phyloP scores from a whole-genome alignment of 306 rosid species.

The Cicer arietinum region DNA sequence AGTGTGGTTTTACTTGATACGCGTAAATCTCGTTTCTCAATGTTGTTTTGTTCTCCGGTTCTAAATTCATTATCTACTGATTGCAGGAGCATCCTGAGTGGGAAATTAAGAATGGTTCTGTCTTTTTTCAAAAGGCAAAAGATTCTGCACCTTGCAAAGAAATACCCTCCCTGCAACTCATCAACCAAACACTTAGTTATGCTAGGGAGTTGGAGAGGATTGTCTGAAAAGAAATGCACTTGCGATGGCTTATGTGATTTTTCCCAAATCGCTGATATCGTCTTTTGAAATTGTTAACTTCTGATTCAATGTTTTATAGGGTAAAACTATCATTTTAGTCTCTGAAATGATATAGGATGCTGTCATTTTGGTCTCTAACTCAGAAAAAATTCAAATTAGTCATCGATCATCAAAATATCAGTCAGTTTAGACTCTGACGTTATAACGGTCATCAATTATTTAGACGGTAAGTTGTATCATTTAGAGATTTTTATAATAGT shows the following conservation, averaged over 20 bases:
- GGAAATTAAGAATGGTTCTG: conserved; percentile 72
- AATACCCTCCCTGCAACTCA: conserved; percentile 93
- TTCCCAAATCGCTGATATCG: conserved; percentile 31
- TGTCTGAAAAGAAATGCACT: conserved; percentile 55
- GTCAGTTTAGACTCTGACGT: too few relatives aligned
- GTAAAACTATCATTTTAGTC: too few relatives aligned
- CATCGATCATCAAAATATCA: too few relatives aligned
- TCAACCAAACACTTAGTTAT: conserved; percentile 97
- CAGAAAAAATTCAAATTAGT: too few relatives aligned
- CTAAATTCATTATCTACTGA: conserved; percentile 14
- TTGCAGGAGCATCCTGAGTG: conserved; percentile 94
- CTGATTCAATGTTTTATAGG: conserved; percentile 6
- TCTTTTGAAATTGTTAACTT: conserved; percentile 33
- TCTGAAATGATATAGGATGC: too few relatives aligned
- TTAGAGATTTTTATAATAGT: too few relatives aligned
- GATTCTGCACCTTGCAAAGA: conserved; percentile 97
- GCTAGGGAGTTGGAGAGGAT: conserved; percentile 99
- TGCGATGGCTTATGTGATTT: conserved; percentile 39
- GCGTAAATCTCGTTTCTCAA: neutral
- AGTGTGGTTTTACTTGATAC: neutral
- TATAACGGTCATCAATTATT: too few relatives aligned
- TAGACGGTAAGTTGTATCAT: too few relatives aligned
- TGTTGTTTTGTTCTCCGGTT: conserved; percentile 8
- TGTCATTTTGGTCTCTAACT: too few relatives aligned
- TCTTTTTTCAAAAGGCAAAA: conserved; percentile 83